These are phyloP conservation scores for Polysphondylium violaceum DNA, from an alignment of 78 protist species.

Conservation along the genomic window DNA sequence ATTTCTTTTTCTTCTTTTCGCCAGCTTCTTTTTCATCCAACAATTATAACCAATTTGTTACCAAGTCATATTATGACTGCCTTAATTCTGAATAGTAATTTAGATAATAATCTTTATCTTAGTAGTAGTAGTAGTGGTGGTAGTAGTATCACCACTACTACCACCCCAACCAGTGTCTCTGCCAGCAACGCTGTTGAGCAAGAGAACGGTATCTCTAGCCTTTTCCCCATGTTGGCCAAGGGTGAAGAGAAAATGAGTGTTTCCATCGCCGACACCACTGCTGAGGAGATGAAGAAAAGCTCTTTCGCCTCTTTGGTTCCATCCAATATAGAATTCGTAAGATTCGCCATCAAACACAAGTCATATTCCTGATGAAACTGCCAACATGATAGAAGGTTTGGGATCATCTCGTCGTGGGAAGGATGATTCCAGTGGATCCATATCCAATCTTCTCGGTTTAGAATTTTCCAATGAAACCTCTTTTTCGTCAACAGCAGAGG, in stretches of 20 bases:
- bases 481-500: no score
- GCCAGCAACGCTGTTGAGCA: background rate
- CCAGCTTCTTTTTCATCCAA: constrained; percentile 9
- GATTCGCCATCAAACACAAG: constrained; percentile 71
- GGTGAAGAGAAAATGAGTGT: background rate
- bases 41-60: background rate
- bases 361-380: constrained; percentile 77
- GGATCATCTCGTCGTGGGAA: background rate
- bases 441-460: no score
- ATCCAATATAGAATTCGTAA: constrained; percentile 30
- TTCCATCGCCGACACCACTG: background rate
- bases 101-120: constrained; percentile 20
- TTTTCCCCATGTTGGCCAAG: background rate
- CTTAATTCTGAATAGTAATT: constrained; percentile 7
- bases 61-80: constrained; percentile 28
- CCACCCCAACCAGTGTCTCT: background rate
- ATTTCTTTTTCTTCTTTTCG: no score
- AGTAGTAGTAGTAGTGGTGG: constrained; percentile 34
- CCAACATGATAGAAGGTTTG: background rate
- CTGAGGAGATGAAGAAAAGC: background rate
- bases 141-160: background rate
- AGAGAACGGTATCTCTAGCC: background rate
- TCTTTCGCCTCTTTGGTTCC: constrained; percentile 6
- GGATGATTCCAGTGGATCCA: no score
- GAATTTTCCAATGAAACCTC: no score